These are phyloP conservation scores for Trichoderma cornu-damae DNA, from an alignment of 2,329 filamentous ascomycete genomes.

Conservation along the genomic window DNA sequence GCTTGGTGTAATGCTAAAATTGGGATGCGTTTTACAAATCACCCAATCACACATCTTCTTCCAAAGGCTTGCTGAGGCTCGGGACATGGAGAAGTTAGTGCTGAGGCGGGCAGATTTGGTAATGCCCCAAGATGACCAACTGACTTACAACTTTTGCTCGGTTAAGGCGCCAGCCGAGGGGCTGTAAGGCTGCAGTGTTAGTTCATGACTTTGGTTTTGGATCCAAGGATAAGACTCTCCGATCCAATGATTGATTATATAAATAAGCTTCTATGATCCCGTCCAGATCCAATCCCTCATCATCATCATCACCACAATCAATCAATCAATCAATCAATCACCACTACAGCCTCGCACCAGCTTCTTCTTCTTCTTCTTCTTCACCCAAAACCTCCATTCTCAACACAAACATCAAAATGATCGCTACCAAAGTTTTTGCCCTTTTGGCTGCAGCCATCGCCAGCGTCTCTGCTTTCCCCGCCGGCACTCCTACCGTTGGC, in stretches of 20 bases:
- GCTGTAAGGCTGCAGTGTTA: slow-evolving; percentile 10
- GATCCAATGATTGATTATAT: neutral
- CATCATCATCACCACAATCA: slow-evolving; percentile 6
- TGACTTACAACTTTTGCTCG: neutral
- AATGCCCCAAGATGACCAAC: neutral
- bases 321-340: neutral
- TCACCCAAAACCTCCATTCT: neutral
- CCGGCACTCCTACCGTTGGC: slow-evolving; percentile 5
- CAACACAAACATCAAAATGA: slow-evolving; percentile 17
- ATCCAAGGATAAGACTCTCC: neutral
- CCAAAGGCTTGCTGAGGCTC: neutral
- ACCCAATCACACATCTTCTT: neutral
- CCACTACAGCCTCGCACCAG: neutral
- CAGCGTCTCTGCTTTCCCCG: slow-evolving; percentile 5
- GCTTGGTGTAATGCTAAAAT: neutral
- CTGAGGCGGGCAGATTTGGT: slow-evolving; percentile 4
- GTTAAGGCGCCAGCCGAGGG: slow-evolving; percentile 4
- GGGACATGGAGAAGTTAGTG: slow-evolving; percentile 11
- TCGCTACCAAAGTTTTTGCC: slow-evolving; percentile 5
- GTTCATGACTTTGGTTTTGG: neutral
- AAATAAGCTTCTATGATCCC: neutral
- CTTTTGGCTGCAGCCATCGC: slow-evolving; percentile 11
- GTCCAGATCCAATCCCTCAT: neutral
- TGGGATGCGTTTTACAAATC: neutral
- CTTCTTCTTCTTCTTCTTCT: neutral